phyloP scores from a whole-genome alignment of 164 flowering plant genomes.

The Vitis labrusca region DNA sequence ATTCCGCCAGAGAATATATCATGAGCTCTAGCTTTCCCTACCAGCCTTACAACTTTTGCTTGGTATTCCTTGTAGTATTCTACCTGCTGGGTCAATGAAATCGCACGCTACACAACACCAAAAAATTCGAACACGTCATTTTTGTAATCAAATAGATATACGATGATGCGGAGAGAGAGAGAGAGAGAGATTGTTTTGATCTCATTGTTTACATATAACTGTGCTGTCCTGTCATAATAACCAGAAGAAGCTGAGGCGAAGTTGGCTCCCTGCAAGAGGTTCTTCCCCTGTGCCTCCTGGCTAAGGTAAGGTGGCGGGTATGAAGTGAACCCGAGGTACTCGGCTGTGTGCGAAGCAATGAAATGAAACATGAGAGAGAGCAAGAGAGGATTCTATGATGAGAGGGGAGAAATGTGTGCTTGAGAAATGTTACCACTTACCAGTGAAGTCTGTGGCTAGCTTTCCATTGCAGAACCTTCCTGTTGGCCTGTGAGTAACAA shows the following conservation, averaged over 20 bases:
- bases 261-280: slow-evolving; percentile 69
- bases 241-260: slow-evolving; percentile 95
- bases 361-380: not conserved
- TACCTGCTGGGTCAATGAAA: slow-evolving; percentile 69
- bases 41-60: slow-evolving; percentile 42
- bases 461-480: slow-evolving; percentile 97
- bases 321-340: slow-evolving; percentile 72
- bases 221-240: slow-evolving; percentile 64
- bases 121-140: not conserved
- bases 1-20: slow-evolving; percentile 56
- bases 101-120: slow-evolving; percentile 43
- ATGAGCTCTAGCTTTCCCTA: slow-evolving; percentile 55
- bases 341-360: slow-evolving; percentile 49
- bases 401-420: not conserved
- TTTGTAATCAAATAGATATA: not conserved
- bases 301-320: slow-evolving; percentile 90
- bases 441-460: slow-evolving; percentile 84
- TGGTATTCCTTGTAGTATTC: slow-evolving; percentile 74
- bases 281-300: slow-evolving; percentile 54
- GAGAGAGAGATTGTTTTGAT: slow-evolving; percentile 4
- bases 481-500: slow-evolving; percentile 59
- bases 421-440: slow-evolving; percentile 56
- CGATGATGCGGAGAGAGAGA: not conserved
- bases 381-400: not conserved
- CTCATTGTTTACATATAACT: slow-evolving; percentile 49